Evolutionary conservation across 305 asterid species (phyloP), one percentile per base, ranked within the genome.

Genomic region (Caryopteris hybrid): DNA sequence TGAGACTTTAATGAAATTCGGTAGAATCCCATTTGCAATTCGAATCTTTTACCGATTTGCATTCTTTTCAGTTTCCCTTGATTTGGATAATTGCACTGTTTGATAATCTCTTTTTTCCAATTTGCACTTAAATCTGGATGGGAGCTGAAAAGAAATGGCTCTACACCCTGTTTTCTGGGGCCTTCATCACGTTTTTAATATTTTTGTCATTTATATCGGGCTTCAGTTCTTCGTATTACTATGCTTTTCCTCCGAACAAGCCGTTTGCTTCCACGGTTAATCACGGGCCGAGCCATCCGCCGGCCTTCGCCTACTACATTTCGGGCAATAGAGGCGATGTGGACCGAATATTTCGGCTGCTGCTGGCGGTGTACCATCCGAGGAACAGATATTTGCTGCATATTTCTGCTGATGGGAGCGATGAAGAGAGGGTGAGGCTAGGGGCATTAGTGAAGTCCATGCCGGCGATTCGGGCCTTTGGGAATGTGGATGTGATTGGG

Each of bases 61-160:
- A n/a, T 57, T 72, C 25, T 65, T 33, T 38, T 34, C 3, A 68
- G 57, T 57, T 61, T 46, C 34, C 53, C 22, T 13, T 36, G 34
- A 61, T 59, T 25, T 43, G 36, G 58, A 20, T 39, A 29, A 41
- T 51, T 8, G 5, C 22, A 10, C 27, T 10, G 14, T 59, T 41
- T 16, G 29, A n/a, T 13, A 50, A 8, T 52, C 46, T 39, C 13
- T 8, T 3, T 47, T 11, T 13, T 23, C 43, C 14, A 41, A 18
- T 69, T 42, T 56, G 2, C 72, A 29, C 55, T 65, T 59, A 68
- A 78, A 78, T 78, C 74, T 65, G 42, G 41, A 84, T 86, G 93
- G 97, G 89, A 83, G 85, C 96, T 79, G 99, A 89, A 56, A 89
- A 83, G 88, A 94, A 87, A 84, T 94, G 98, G 99, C 84, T 94